phyloP scores from a whole-genome alignment of 73 alveolate genomes.

The Blepharisma stoltei region DNA sequence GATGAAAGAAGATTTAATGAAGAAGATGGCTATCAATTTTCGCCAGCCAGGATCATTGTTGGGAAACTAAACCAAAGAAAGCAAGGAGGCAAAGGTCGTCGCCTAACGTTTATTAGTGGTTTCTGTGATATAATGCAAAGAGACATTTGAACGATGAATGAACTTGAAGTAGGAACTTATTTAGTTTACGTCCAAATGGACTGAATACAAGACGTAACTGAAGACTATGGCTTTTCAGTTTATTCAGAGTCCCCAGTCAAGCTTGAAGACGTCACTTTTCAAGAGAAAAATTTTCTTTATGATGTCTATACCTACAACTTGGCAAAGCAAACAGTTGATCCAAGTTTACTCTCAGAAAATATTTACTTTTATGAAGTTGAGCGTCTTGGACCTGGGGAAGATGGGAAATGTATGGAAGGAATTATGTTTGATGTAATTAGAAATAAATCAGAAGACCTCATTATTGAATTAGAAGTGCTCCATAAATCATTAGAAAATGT shows the following conservation, averaged over 20 bases:
- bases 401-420: conserved; percentile 19
- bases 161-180: conserved; percentile 64
- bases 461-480: neutral
- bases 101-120: neutral
- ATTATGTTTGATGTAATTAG: neutral
- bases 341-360: neutral
- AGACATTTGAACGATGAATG: conserved; percentile 60
- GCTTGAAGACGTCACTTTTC: neutral
- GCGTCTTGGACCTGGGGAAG: neutral
- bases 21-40: conserved; percentile 30
- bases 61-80: neutral
- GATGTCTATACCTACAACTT: neutral
- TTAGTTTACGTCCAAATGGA: conserved; percentile 69
- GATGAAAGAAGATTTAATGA: conserved; percentile 31
- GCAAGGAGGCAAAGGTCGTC: too few species aligned
- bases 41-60: conserved; percentile 31
- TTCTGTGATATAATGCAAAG: conserved; percentile 19
- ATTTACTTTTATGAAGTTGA: conserved; percentile 6
- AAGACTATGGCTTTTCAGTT: conserved; percentile 29
- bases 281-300: conserved; percentile 9
- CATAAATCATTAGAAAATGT: conserved; percentile 24
- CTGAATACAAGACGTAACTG: conserved; percentile 26
- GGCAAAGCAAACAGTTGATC: neutral
- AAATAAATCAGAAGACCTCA: neutral
- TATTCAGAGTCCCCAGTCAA: conserved; percentile 6